A percentile compares a stretch with the other conserved stretches of the same genome.
Conservation (phyloP, 1,139 yeast species). For the Suhomyces chickasaworum region DNA sequence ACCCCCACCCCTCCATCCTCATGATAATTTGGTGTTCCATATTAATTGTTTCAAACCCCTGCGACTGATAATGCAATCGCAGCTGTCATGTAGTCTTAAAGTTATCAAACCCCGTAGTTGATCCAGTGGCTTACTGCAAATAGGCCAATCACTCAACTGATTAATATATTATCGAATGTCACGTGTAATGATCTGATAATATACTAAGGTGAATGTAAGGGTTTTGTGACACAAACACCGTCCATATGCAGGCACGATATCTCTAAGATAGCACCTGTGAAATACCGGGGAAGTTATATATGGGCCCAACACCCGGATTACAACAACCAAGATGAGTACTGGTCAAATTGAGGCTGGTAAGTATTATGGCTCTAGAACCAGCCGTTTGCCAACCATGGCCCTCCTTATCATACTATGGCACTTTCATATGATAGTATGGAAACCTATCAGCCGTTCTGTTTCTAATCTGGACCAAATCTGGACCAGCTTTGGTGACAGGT, state of each 20-base stretch:
- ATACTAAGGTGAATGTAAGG: background rate
- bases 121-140: background rate
- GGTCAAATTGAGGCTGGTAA: constrained; percentile 20
- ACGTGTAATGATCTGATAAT: constrained; percentile 24
- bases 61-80: background rate
- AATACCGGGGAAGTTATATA: constrained; percentile 8
- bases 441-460: no score
- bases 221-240: constrained; percentile 6
- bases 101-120: constrained; percentile 1
- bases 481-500: no score
- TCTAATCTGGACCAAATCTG: no score
- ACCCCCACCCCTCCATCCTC: no score
- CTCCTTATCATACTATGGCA: no score
- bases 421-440: no score
- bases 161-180: constrained; percentile 20
- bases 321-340: constrained; percentile 16
- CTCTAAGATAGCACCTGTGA: background rate
- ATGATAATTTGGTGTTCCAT: no score
- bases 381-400: no score
- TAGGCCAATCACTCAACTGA: constrained; percentile 11
- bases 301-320: constrained; percentile 1
- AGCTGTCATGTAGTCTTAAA: background rate
- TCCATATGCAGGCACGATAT: constrained; percentile 5
- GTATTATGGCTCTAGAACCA: no score
- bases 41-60: background rate